Conservation (phyloP, 805 yeast genomes). For the Isabelozyma rhagii region DNA sequence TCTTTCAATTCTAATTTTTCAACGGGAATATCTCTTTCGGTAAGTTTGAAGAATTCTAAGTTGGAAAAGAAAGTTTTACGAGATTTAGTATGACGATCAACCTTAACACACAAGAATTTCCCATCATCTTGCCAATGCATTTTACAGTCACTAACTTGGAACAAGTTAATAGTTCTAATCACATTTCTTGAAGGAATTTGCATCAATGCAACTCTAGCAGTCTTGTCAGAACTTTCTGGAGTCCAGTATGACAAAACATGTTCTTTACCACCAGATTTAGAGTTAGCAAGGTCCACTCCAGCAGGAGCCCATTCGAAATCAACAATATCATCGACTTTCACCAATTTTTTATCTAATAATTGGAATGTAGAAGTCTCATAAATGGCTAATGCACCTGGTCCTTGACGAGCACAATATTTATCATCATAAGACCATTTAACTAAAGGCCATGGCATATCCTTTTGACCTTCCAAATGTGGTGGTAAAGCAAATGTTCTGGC, state of each 20-base stretch:
- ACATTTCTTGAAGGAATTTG: constrained; percentile 80
- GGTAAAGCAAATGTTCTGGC: constrained; percentile 89
- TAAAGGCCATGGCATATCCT: constrained; percentile 90
- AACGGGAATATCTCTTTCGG: constrained; percentile 89
- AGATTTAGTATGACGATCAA: constrained; percentile 95
- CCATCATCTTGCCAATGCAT: constrained; percentile 93
- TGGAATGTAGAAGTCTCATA: constrained; percentile 80
- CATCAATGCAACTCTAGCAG: constrained; percentile 91
- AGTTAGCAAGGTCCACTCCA: constrained; percentile 62
- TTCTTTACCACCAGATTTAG: constrained; percentile 51
- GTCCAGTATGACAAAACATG: constrained; percentile 91
- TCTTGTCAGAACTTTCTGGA: constrained; percentile 88
- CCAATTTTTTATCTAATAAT: constrained; percentile 79
- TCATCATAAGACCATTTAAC: constrained; percentile 95
- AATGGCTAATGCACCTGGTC: constrained; percentile 87
- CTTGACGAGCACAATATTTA: constrained; percentile 90
- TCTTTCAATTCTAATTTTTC: constrained; percentile 93
- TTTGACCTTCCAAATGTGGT: constrained; percentile 61
- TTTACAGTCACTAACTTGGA: constrained; percentile 89
- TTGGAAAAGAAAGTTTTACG: constrained; percentile 89
- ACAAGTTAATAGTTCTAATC: constrained; percentile 86
- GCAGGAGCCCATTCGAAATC: constrained; percentile 97
- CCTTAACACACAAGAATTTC: constrained; percentile 83
- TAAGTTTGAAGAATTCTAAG: constrained; percentile 83
- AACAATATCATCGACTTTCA: constrained; percentile 77